A percentile compares a stretch with the other conserved stretches of the same genome.
phyloP scores from a whole-genome alignment of 2,329 filamentous ascomycete genomes.

The Venturia carpophila region DNA sequence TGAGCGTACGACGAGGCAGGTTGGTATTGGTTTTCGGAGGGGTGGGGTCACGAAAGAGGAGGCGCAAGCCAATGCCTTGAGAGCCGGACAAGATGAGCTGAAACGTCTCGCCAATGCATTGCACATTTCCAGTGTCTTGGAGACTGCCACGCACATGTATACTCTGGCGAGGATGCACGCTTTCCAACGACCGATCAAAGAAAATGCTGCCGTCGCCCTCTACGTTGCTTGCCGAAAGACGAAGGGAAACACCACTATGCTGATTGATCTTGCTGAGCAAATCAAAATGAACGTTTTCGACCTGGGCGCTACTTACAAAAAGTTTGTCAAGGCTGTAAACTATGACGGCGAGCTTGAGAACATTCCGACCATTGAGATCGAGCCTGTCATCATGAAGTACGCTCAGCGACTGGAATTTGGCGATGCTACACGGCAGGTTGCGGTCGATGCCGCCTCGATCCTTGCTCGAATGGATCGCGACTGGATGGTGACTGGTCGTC shows the following conservation, averaged over 20 bases:
- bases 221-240: constrained; percentile 81
- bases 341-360: constrained; percentile 47
- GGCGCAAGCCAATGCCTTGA: constrained; percentile 51
- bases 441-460: constrained; percentile 78
- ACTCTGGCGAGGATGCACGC: constrained; percentile 16
- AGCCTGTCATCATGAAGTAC: constrained; percentile 87
- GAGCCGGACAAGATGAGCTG: constrained; percentile 43
- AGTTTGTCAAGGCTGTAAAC: constrained; percentile 59
- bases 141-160: constrained; percentile 4
- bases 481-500: constrained; percentile 93
- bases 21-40: constrained; percentile 43
- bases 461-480: constrained; percentile 90
- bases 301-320: constrained; percentile 83
- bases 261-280: constrained; percentile 91
- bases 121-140: constrained; percentile 9
- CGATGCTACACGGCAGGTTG: constrained; percentile 71
- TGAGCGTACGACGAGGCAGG: constrained; percentile 66
- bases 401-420: constrained; percentile 88
- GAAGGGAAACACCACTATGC: constrained; percentile 74
- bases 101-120: constrained; percentile 24
- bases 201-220: constrained; percentile 68
- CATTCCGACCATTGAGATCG: constrained; percentile 61
- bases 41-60: constrained; percentile 44
- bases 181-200: constrained; percentile 16
- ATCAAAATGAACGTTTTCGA: constrained; percentile 80